Percentiles rank a stretch among this genome's conserved stretches.
These are phyloP conservation scores for Cladosporium velox DNA, from an alignment of 2,329 filamentous ascomycete species.

Conservation along the genomic window DNA sequence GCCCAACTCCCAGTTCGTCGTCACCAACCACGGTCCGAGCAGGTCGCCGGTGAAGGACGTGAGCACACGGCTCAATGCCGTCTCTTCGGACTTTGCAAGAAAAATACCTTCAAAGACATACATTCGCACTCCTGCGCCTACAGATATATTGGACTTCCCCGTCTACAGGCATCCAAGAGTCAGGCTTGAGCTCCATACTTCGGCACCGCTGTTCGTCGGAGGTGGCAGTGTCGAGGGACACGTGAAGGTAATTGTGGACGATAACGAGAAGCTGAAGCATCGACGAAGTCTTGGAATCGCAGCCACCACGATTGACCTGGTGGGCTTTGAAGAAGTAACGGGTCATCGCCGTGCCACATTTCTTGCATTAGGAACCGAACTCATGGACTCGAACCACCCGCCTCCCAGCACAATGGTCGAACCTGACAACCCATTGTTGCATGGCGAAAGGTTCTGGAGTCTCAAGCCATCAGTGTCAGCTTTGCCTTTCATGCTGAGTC, in stretches of 20 bases:
- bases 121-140: slow-evolving; percentile 48
- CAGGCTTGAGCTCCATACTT: slow-evolving; percentile 51
- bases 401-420: slow-evolving; percentile 55
- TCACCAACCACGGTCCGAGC: slow-evolving; percentile 49
- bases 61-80: slow-evolving; percentile 43
- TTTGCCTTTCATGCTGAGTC: slow-evolving; percentile 55
- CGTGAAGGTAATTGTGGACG: slow-evolving; percentile 51
- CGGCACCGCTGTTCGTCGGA: slow-evolving; percentile 56
- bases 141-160: slow-evolving; percentile 54
- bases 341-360: slow-evolving; percentile 51
- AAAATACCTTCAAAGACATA: slow-evolving; percentile 52
- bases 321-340: slow-evolving; percentile 55
- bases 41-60: slow-evolving; percentile 52
- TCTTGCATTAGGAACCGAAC: slow-evolving; percentile 53
- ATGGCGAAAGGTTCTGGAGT: slow-evolving; percentile 50
- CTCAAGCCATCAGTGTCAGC: slow-evolving; percentile 49
- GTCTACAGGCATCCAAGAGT: slow-evolving; percentile 52
- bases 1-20: slow-evolving; percentile 29
- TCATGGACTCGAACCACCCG: slow-evolving; percentile 53
- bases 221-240: slow-evolving; percentile 57
- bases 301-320: slow-evolving; percentile 53
- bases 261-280: slow-evolving; percentile 47
- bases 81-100: slow-evolving; percentile 46
- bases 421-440: slow-evolving; percentile 42
- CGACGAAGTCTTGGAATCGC: slow-evolving; percentile 50